Evolutionary conservation across 768 basidiomycete species (phyloP).

Genomic region (Leccinum barrowsii): DNA sequence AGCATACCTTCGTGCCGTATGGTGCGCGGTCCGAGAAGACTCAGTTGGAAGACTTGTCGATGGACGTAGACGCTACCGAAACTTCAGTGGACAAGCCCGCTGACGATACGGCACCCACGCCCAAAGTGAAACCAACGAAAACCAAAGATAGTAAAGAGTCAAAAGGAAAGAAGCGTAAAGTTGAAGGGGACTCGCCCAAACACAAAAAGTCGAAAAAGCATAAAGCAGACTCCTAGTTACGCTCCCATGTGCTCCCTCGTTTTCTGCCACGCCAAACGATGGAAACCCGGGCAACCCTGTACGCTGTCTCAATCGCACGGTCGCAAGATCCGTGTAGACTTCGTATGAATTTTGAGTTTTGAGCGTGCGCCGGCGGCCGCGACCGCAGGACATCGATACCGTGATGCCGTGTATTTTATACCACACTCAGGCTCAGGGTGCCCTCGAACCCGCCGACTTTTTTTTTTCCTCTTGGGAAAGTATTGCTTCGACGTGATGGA

Average conservation of each 20-base stretch:
- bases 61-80: conserved; percentile 25
- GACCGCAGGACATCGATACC: neutral
- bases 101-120: neutral
- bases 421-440: neutral
- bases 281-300: neutral
- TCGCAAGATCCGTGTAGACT: neutral
- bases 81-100: conserved; percentile 20
- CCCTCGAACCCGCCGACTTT: too few relatives aligned
- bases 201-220: conserved; percentile 51
- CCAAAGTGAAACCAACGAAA: conserved; percentile 3
- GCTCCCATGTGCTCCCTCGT: neutral
- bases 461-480: too few relatives aligned
- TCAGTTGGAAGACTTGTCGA: conserved; percentile 7
- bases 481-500: too few relatives aligned
- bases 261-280: neutral
- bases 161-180: conserved; percentile 45
- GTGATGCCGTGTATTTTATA: neutral
- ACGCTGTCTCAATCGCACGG: neutral
- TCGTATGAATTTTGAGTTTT: neutral
- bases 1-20: conserved; percentile 60
- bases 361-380: neutral
- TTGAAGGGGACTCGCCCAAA: conserved; percentile 42
- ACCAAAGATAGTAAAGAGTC: conserved; percentile 26
- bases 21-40: conserved; percentile 40
- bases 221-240: conserved; percentile 29